Percentiles rank a stretch among this genome's conserved stretches.
Conservation (phyloP, 2,329 filamentous ascomycete genomes). For the Diaporthe amygdali region DNA sequence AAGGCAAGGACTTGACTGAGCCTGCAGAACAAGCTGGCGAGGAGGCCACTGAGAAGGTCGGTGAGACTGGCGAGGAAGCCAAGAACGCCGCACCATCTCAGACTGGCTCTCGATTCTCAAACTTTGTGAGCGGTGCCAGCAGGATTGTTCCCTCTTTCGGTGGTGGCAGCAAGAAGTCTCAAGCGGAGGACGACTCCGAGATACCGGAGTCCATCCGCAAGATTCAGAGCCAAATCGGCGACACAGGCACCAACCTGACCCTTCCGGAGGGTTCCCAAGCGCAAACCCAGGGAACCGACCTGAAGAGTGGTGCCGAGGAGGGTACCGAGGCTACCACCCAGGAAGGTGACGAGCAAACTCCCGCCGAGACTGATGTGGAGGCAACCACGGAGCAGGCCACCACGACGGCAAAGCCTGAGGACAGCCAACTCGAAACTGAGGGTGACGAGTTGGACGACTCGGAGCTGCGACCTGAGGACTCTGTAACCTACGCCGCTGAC, state of each 20-base stretch:
- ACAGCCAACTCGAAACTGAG: neutral
- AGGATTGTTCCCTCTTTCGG: slow-evolving; percentile 19
- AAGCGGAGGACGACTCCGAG: slow-evolving; percentile 11
- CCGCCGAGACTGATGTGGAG: slow-evolving; percentile 24
- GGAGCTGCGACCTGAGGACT: slow-evolving; percentile 25
- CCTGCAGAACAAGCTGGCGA: slow-evolving; percentile 25
- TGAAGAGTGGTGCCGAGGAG: slow-evolving; percentile 25
- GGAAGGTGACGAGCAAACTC: slow-evolving; percentile 24
- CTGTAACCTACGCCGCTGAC: slow-evolving; percentile 26
- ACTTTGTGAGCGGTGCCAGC: slow-evolving; percentile 23
- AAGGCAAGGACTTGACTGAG: slow-evolving; percentile 28
- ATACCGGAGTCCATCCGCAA: slow-evolving; percentile 19
- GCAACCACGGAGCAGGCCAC: slow-evolving; percentile 23
- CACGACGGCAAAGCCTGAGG: slow-evolving; percentile 23
- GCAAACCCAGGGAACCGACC: slow-evolving; percentile 21
- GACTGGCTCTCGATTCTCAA: slow-evolving; percentile 21
- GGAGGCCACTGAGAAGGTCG: slow-evolving; percentile 8
- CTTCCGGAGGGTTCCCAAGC: slow-evolving; percentile 13
- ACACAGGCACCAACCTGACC: slow-evolving; percentile 24
- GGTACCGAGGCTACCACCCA: slow-evolving; percentile 20
- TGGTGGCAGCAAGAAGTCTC: slow-evolving; percentile 20
- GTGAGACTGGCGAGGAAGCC: neutral
- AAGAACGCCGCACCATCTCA: slow-evolving; percentile 14
- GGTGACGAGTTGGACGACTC: slow-evolving; percentile 8
- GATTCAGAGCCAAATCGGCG: slow-evolving; percentile 25